Evolutionary conservation across 768 basidiomycete genomes (phyloP).

Genomic region (Phanerochaete sordida): DNA sequence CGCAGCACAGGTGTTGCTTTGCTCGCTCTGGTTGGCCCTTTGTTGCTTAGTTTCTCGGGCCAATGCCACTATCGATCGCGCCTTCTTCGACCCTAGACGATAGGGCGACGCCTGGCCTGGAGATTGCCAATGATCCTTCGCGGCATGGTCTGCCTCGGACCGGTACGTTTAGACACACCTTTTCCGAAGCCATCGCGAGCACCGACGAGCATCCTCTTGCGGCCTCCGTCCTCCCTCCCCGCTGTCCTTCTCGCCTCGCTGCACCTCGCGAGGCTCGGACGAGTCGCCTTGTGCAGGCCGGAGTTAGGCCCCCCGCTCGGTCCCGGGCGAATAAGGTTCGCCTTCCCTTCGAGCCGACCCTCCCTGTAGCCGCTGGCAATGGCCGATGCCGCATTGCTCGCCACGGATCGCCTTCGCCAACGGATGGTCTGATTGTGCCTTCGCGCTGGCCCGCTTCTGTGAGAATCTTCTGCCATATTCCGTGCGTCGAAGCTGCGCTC

Average conservation of each 20-base stretch:
- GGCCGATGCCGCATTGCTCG: background rate
- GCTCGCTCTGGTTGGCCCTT: background rate
- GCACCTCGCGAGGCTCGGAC: background rate
- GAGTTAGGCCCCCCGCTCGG: conserved; percentile 3
- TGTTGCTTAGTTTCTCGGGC: background rate
- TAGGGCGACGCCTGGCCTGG: background rate
- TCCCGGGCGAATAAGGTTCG: conserved; percentile 3
- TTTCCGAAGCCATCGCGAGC: background rate
- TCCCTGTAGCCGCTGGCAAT: background rate
- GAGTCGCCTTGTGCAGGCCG: background rate
- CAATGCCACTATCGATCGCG: background rate
- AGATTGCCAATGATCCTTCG: background rate
- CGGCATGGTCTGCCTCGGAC: background rate
- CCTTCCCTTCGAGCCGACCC: background rate
- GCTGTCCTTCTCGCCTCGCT: background rate
- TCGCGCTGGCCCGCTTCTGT: background rate
- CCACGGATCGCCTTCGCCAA: background rate
- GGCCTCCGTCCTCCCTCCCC: background rate
- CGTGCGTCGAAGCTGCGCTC: background rate
- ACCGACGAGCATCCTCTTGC: background rate
- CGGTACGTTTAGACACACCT: background rate
- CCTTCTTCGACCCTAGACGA: background rate
- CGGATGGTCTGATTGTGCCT: conserved; percentile 2
- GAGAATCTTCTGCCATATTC: background rate
- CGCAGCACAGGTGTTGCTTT: conserved; percentile 8